Conservation (phyloP, 805 yeast genomes). For the Trichomonascus vanleenenianus region DNA sequence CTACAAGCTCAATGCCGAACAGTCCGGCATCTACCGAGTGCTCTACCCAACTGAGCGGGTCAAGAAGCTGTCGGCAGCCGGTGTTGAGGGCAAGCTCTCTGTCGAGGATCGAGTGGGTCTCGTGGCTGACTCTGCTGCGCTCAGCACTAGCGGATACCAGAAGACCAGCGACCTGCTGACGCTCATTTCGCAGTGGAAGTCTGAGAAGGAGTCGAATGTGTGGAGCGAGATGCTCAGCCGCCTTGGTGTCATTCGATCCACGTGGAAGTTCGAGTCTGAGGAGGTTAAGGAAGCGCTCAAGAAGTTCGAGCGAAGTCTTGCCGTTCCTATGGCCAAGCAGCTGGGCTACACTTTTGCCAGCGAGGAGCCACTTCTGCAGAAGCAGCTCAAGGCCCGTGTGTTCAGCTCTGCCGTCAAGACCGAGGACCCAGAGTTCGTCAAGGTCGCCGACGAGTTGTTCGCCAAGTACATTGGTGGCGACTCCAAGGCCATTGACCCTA, state of each 20-base stretch:
- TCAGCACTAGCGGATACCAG: slow-evolving; percentile 45
- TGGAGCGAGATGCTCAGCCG: slow-evolving; percentile 43
- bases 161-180: slow-evolving; percentile 42
- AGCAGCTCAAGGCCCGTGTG: slow-evolving; percentile 59
- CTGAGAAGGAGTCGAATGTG: slow-evolving; percentile 42
- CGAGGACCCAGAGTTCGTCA: slow-evolving; percentile 28
- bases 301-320: slow-evolving; percentile 44
- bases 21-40: slow-evolving; percentile 54
- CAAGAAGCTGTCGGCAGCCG: slow-evolving; percentile 45
- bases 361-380: slow-evolving; percentile 41
- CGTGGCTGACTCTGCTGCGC: slow-evolving; percentile 51
- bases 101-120: slow-evolving; percentile 60
- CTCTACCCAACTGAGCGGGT: slow-evolving; percentile 46
- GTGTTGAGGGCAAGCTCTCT: slow-evolving; percentile 41
- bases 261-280: slow-evolving; percentile 44
- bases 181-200: slow-evolving; percentile 44
- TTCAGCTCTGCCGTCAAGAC: slow-evolving; percentile 28
- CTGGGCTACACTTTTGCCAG: slow-evolving; percentile 60
- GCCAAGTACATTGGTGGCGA: slow-evolving; percentile 53
- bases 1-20: slow-evolving; percentile 55
- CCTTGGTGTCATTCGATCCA: slow-evolving; percentile 35
- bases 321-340: slow-evolving; percentile 43
- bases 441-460: slow-evolving; percentile 37
- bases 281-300: slow-evolving; percentile 34
- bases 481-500: slow-evolving; percentile 62